phyloP scores from a whole-genome alignment of 2,329 filamentous ascomycete species.

The Aspergillus oerlinghausenensis region DNA sequence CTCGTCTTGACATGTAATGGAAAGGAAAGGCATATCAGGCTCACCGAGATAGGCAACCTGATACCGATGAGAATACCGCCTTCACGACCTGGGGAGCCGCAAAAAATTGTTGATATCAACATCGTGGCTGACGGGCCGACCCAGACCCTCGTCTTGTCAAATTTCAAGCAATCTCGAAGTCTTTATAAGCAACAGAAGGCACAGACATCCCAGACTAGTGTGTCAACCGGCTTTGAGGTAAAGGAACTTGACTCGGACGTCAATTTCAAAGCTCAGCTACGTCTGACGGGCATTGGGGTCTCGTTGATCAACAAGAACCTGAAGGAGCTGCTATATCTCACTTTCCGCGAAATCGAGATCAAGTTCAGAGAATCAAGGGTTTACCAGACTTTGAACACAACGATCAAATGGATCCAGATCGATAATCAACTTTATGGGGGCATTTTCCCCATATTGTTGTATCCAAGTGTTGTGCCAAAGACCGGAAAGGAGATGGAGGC shows the following conservation, averaged over 20 bases:
- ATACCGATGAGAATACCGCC: constrained; percentile 85
- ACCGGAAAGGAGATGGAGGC: constrained; percentile 93
- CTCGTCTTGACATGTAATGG: constrained; percentile 74
- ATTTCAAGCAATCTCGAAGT: constrained; percentile 89
- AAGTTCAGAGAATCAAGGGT: constrained; percentile 90
- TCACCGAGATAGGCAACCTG: constrained; percentile 93
- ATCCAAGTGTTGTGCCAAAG: constrained; percentile 96
- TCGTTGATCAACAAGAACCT: constrained; percentile 90
- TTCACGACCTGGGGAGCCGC: constrained; percentile 55
- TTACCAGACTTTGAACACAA: constrained; percentile 85
- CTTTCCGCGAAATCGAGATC: constrained; percentile 83
- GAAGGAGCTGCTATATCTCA: constrained; percentile 88
- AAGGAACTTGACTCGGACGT: constrained; percentile 85
- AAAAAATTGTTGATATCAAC: constrained; percentile 94
- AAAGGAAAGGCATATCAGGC: constrained; percentile 84
- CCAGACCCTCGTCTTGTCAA: constrained; percentile 88
- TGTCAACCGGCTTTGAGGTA: constrained; percentile 77
- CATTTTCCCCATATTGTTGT: constrained; percentile 94
- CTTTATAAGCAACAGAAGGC: constrained; percentile 67
- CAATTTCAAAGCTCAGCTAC: constrained; percentile 83
- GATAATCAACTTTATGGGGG: constrained; percentile 98
- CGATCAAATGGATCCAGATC: constrained; percentile 98
- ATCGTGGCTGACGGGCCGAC: constrained; percentile 93
- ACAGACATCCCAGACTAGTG: constrained; percentile 54
- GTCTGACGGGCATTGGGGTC: constrained; percentile 83